These are phyloP conservation scores for Tetracladium marchalianum DNA, from an alignment of 495 filamentous ascomycete genomes.

Conservation along the genomic window DNA sequence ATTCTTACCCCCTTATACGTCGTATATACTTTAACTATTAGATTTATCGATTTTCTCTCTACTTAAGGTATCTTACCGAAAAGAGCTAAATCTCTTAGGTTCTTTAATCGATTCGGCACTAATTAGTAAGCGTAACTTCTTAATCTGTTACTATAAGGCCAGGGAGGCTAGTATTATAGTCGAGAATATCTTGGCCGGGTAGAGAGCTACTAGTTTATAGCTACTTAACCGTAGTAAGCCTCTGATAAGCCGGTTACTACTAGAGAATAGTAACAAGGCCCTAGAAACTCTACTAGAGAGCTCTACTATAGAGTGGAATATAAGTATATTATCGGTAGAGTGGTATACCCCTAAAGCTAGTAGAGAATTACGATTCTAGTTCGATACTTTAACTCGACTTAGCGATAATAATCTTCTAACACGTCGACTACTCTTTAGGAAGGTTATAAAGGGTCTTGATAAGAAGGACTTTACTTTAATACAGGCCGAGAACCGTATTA, in stretches of 20 bases:
- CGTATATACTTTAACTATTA: background rate
- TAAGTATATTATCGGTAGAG: background rate
- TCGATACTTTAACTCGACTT: no score
- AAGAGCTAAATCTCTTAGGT: background rate
- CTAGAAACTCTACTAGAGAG: background rate
- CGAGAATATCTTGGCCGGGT: no score
- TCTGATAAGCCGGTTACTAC: conserved; percentile 1
- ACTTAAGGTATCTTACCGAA: background rate
- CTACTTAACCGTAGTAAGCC: background rate
- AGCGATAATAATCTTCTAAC: no score
- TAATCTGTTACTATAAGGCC: background rate
- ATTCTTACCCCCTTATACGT: background rate
- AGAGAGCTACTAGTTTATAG: background rate
- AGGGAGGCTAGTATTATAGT: background rate
- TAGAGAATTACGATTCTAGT: background rate
- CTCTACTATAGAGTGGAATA: background rate
- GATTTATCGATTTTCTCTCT: background rate
- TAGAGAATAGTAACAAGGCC: background rate
- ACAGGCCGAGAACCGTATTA: no score
- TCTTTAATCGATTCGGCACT: background rate
- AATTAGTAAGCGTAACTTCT: conserved; percentile 1
- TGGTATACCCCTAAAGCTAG: background rate
- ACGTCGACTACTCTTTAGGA: no score
- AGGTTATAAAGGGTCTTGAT: no score
- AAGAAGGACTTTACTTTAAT: no score